Conservation (phyloP, 345 rosid genomes). For the Nephelium lappaceum region DNA sequence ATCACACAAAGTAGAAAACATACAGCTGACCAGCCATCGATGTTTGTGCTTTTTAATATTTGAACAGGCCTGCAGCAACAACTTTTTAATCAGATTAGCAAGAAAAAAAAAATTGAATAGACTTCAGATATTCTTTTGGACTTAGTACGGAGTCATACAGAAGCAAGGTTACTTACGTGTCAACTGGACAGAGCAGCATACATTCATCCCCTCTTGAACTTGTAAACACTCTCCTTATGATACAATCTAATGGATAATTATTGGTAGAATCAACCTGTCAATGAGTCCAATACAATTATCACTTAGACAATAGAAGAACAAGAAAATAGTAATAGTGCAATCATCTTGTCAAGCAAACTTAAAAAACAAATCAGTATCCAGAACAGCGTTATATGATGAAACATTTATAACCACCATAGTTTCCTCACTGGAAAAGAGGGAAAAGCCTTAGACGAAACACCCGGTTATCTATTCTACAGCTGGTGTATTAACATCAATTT, state of each 20-base stretch:
- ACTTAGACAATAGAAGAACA: background rate
- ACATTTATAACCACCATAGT: background rate
- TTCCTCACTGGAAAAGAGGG: no score
- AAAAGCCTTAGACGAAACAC: no score
- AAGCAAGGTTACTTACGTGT: slow-evolving; percentile 57
- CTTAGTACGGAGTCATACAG: background rate
- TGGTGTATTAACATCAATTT: background rate
- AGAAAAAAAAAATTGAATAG: background rate
- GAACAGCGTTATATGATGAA: background rate
- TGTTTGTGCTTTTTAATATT: slow-evolving; percentile 79
- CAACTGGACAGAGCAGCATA: slow-evolving; percentile 89
- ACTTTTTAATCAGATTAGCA: slow-evolving; percentile 18
- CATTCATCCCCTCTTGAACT: slow-evolving; percentile 84
- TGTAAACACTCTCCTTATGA: slow-evolving; percentile 78
- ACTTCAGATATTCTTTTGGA: background rate
- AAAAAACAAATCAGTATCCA: background rate
- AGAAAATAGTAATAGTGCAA: background rate
- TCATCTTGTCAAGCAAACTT: background rate
- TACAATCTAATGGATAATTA: slow-evolving; percentile 75
- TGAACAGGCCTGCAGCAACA: slow-evolving; percentile 80
- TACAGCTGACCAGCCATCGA: slow-evolving; percentile 96
- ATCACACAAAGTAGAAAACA: slow-evolving; percentile 25
- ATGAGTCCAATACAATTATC: slow-evolving; percentile 16
- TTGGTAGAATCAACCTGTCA: slow-evolving; percentile 75
- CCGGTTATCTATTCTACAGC: background rate